Evolutionary conservation across 2,329 filamentous ascomycete species (phyloP), one percentile per base, ranked within the genome.

Genomic region (Calonectria hongkongensis): DNA sequence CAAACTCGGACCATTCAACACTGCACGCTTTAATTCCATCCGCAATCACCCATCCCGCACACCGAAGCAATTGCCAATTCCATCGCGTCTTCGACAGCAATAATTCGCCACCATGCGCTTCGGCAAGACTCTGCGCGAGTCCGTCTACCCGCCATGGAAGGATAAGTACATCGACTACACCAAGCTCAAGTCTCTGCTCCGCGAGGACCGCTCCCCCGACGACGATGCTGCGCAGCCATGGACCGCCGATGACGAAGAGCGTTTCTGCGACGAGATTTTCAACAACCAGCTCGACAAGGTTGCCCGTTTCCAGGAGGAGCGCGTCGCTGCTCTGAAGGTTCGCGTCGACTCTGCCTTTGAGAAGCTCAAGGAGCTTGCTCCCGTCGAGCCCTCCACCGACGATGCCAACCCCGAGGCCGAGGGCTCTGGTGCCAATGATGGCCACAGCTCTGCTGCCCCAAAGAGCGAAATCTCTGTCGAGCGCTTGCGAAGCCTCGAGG

Each of bases 251-350:
- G 97, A 99, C 83, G 97, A 98, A 88, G 94, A 94, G 82, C 91
- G 90, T 43, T 99, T 99, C 85, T 97, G 96, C 82, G 95, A 98
- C 83, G 96, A 98, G 87, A 90, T 98, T 77, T 93, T 98, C 85
- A 98, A 98, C 82, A 92, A 94, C 33, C 95, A 99, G 87, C 89
- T 99, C 76, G 96, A 98, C 81, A 98, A 98, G 87, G 96, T 98
- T 74, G 94, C 96, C 82, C 87, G 90, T 66, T 98, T 98, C 86
- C 97, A 98, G 85, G 90, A 93, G 74, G 89, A 94, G 77, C 95
- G 92, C n/a, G 92, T 95, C 79, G 90, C 86, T 73, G 82, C 81
- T 66, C 85, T 93, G 28, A 88, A 88, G 75, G 82, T 89, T 60
- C 87, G 89, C 36, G 87, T 89, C 73, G 90, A 92, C 60, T 83